Evolutionary conservation across 2,329 filamentous ascomycete species (phyloP), one percentile per base, ranked within the genome.

Genomic region (Claviceps maximensis): DNA sequence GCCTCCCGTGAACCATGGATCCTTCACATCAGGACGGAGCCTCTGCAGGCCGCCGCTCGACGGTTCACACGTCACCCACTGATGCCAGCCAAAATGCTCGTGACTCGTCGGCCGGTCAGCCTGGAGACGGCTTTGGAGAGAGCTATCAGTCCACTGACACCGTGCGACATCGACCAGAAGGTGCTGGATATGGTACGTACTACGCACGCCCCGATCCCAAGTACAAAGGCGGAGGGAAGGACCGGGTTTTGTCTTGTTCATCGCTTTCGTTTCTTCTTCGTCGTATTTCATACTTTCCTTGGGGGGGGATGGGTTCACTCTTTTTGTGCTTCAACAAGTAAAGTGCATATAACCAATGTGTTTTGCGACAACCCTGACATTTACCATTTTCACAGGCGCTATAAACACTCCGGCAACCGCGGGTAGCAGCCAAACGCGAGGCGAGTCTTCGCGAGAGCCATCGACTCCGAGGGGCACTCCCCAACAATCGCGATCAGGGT

Each of bases 141-240:
- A 79, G 73, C 64, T 75, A 74, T 60, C 78, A 80, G 61, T 79
- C 79, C 21, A 75, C 75, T 23, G 80, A 83, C 53, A 82, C 80
- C 17, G 70, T 82, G 58, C 75, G 81, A 58, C 74, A 77, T 59
- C 74, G 77, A 58, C 72, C 76, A 53, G 80, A 83, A 58, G 68
- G 67, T 36, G 31, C 49, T 21, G 63, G 63, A 23, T 83, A 83
- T 67, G 80, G 80, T 84, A 69, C 52, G 65, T 54, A 19, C 41
- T 17, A 25, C 41, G 15, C 15, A 33, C 31, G 17, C 15, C 31
- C 25, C 15, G 29, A 33, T 3, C 23, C 23, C 10, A 15, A 21
- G 49, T 44, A 29, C 13, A 10, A 19, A 8, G 10, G 19, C 8
- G n/a, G 15, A 4, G 40, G 41, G 41, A 13, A 9, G 41, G 10